Base-by-base conservation (phyloP, 2,329 filamentous ascomycete genomes). In the Hymenoscyphus scutula region DNA sequence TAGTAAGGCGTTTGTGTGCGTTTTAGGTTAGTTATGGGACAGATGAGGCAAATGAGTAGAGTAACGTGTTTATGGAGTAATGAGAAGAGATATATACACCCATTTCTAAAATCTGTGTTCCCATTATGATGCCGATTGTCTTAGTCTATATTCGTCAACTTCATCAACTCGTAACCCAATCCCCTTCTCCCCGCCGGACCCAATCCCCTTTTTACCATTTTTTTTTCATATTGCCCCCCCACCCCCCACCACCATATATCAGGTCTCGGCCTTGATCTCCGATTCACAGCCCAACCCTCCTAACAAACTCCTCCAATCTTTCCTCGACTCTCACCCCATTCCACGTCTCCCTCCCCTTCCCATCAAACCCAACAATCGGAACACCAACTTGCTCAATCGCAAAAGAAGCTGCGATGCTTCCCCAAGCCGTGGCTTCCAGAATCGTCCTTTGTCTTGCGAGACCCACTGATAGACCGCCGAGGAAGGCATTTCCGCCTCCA, bases 381-480 rank as follows among this genome's bases (percentile, higher is more conserved):
- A 96, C 85, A 0, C 95, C 94, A 59, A 96, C 87, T 75, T 99
- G 95, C 77, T 99, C 93, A 70, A 99, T 96, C 17, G 91, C 91
- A 75, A 97, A 95, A 71, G 92, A 93, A 7, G 95, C 94, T 1
- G 92, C 89, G 5, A 98, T 83, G 54, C 85, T 89, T 4, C 88
- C 95, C 85, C 89, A 94, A 0, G 85, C 80, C 5, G 90, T 87
- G 5, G 92, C 92, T 70, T 91, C 87, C 64, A 88, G 85, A 48
- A 90, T 79, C 29, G 75, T 72, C 68, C 83, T 79, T 1, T 84
- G 86, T 59, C 89, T 78, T 34, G 81, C 87, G 68, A 89, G 76
- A 1, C 80, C 86, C 13, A 87, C 79, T 0, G 81, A 78, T 55
- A 87, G 69, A n/a, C 83, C 82, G 25, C 83, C 82, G 27, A 97